phyloP scores from a whole-genome alignment of 208 protist genomes.

The Acanthamoeba royreba region DNA sequence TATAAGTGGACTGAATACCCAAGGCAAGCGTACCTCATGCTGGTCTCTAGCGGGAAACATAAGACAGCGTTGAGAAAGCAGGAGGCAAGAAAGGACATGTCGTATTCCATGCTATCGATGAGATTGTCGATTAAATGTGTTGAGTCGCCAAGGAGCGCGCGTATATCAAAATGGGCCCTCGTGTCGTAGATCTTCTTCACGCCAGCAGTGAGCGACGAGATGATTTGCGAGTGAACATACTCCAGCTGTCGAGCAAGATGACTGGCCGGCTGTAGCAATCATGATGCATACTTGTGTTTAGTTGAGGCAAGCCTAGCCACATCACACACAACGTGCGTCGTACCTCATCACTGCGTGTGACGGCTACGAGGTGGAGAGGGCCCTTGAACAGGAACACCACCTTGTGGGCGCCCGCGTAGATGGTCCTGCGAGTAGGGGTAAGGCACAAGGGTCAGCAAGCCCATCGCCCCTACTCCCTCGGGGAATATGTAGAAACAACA shows the following conservation, averaged over 20 bases:
- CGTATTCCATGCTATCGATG: slow-evolving; percentile 23
- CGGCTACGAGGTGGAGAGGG: slow-evolving; percentile 57
- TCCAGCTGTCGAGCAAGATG: slow-evolving; percentile 55
- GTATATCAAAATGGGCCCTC: slow-evolving; percentile 35
- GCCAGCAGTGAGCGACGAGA: slow-evolving; percentile 48
- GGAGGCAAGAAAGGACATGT: background rate
- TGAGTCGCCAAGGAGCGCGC: slow-evolving; percentile 8
- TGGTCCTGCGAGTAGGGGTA: slow-evolving; percentile 3
- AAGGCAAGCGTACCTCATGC: background rate
- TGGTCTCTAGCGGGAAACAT: background rate
- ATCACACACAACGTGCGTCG: background rate
- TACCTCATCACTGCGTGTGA: slow-evolving; percentile 36
- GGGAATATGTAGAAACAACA: no score
- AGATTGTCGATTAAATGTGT: slow-evolving; percentile 2
- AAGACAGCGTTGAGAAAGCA: slow-evolving; percentile 12
- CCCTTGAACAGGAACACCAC: slow-evolving; percentile 68
- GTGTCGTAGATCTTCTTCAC: slow-evolving; percentile 50
- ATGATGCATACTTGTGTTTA: slow-evolving; percentile 42
- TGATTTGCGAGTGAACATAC: slow-evolving; percentile 57
- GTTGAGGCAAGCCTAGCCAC: background rate
- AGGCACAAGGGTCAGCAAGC: background rate
- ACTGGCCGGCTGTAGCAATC: background rate
- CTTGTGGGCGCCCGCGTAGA: slow-evolving; percentile 58
- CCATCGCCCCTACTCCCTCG: no score
- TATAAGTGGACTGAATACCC: no score